Evolutionary conservation across 2,329 filamentous ascomycete genomes (phyloP).

Genomic region (Tricladium varicosporioides): DNA sequence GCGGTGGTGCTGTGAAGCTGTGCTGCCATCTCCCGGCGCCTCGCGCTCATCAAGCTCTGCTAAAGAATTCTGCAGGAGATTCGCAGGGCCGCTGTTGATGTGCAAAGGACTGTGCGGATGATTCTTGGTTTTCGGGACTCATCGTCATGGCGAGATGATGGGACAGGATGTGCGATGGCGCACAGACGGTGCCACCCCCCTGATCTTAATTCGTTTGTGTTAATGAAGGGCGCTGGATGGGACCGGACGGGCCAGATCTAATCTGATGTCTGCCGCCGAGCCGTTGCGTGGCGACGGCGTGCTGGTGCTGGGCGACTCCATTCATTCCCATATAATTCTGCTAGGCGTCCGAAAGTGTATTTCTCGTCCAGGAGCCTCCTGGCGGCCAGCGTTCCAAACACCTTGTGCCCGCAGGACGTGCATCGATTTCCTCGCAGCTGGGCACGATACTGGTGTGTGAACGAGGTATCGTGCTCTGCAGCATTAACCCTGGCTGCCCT

Average conservation of each 20-base stretch:
- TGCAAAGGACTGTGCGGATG: not conserved
- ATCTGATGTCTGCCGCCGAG: constrained; percentile 6
- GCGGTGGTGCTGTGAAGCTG: not conserved
- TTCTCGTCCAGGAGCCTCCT: not conserved
- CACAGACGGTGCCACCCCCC: constrained; percentile 13
- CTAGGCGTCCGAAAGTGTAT: not conserved
- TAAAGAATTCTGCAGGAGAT: not conserved
- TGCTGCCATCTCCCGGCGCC: not conserved
- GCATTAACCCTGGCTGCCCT: constrained; percentile 16
- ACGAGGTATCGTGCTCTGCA: not conserved
- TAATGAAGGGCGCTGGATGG: not conserved
- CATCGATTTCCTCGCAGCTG: constrained; percentile 4
- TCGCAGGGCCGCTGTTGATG: not conserved
- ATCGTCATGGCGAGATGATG: constrained; percentile 5
- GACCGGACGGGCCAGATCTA: constrained; percentile 6
- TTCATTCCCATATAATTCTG: not conserved
- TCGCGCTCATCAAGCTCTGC: not conserved
- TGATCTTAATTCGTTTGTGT: constrained; percentile 5
- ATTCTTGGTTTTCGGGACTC: constrained; percentile 6
- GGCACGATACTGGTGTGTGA: too few species aligned
- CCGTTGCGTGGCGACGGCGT: not conserved
- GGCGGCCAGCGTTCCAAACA: not conserved
- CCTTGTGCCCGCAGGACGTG: not conserved
- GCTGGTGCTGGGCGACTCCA: not conserved
- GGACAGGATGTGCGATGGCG: constrained; percentile 5